Evolutionary conservation across 148 eudicot species (phyloP), one percentile per base, ranked within the genome.

Genomic region (Chenopodium suecicum): DNA sequence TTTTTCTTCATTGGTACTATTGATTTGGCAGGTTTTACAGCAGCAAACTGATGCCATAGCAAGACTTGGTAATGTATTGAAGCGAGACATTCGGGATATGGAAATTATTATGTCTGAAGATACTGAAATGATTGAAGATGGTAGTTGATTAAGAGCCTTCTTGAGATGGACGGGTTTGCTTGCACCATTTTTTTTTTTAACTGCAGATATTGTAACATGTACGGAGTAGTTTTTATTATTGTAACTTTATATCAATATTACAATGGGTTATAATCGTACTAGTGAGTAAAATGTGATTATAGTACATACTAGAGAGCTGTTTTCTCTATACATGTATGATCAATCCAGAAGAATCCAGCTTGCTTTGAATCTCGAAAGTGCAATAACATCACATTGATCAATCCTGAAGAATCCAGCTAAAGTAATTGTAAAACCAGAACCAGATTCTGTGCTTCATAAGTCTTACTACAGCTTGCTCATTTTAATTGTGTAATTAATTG

Each of bases 101-200:
- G 99, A 96, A 87, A 94, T 96, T 41, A 94, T 96, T 65, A 94
- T 96, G 98, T 88, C 98, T 1, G 97, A 96, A 84, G 99, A 92
- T 76, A 86, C 89, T n/a, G 92, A 91, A 84, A 89, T 89, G 91
- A 78, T 78, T 7, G 91, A 87, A 56, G 82, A 87, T 56, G 85
- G 65, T 27, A 82, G 84, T 68, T 87, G 78, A 85, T 32, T 48
- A 31, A 23, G 48, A 19, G 44, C 34, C n/a, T 25, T n/a, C 2
- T 4, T 37, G 65, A 73, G 41, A 34, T 34, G 41, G 31, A 54
- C 7, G 17, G 67, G 14, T 19, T 34, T 66, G 27, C 16, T 60
- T 44, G 9, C 70, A 11, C 23, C 71, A 31, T 46, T 2, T 4
- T 41, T 34, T 48, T 82, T 62, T 8, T 31, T 8, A n/a, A 16